Base-by-base conservation (phyloP, 441 rosid genomes). In the Metrosideros polymorpha region DNA sequence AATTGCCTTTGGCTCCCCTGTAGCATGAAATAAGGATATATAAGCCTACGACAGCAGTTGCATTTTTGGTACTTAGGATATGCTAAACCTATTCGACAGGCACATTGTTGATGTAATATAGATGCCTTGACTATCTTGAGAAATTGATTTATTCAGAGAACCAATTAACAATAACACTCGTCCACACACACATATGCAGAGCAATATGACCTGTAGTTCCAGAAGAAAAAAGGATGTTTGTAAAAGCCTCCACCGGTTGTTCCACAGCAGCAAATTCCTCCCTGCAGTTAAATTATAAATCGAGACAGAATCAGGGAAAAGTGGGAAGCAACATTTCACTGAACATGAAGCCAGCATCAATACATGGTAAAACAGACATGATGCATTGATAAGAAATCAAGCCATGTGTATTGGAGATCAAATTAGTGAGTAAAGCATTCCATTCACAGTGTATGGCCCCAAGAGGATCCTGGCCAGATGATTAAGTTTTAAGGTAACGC, bases 1-100 rank as follows among this genome's bases (percentile, higher is more conserved):
- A 91, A 97, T 97, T 83, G 99, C 99, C 89, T 97, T 97, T 85
- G 99, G 99, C 84, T 95, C 98, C 90, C 99, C 99, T 97, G 88
- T 88, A 91, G 84, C 88, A 91, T 83, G 86, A 89, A 91, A 88
- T 59, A 83, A 88, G 87, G 76, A 84, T 63, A 61, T 47, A 77
- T 45, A 75, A 86, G 85, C 77, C 27, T 54, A 22, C 84, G 4
- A 56, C 56, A 43, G n/a, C 77, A 19, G 45, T 35, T 66, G 45
- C 77, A 66, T 66, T 19, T 19, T 66, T 35, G 77, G 47, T 66
- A 66, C 27, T 14, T 0, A 29, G 39, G 71, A 29, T 56, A 59
- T 59, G 71, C 71, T 66, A 61, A 61, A 61, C 5, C 24, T 61
- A 61, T 66, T 25, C 3, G 4, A 66, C 27, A 66, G 19, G 77